Conservation (phyloP, 345 rosid species). For the Fremontodendron californicum region DNA sequence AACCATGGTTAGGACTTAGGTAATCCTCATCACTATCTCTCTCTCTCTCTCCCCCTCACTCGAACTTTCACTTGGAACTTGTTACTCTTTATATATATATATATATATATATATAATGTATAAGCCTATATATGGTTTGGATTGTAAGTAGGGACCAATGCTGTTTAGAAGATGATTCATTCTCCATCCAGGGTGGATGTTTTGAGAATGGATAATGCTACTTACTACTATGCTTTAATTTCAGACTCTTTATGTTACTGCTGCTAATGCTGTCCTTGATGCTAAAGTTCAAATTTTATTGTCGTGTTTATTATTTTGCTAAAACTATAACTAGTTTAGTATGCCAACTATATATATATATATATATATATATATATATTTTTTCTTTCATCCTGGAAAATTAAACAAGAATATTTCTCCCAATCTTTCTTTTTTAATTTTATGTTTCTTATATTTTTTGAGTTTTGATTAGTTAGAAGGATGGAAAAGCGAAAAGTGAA, state of each 20-base stretch:
- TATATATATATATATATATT: no score
- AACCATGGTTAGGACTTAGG: constrained; percentile 97
- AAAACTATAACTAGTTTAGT: neutral
- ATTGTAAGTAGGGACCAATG: constrained; percentile 33
- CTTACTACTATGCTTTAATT: constrained; percentile 31
- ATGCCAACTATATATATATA: no score
- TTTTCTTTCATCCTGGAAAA: no score
- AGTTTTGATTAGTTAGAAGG: no score
- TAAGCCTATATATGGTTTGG: constrained; percentile 37
- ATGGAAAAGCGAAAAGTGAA: no score
- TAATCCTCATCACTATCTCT: constrained; percentile 27
- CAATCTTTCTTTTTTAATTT: no score
- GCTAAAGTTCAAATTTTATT: neutral
- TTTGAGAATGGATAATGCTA: constrained; percentile 32
- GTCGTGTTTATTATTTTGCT: neutral
- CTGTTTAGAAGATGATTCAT: constrained; percentile 18
- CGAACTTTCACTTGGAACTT: constrained; percentile 20
- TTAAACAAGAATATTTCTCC: no score
- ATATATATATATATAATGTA: constrained; percentile 23
- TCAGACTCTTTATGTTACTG: constrained; percentile 29
- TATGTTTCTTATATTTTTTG: no score
- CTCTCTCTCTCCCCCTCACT: constrained; percentile 16
- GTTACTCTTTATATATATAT: constrained; percentile 8
- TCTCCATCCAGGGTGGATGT: constrained; percentile 32
- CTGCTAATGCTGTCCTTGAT: constrained; percentile 22